Conservation (phyloP, 352 stramenopile species). For the Globisporangium sylvaticum region DNA sequence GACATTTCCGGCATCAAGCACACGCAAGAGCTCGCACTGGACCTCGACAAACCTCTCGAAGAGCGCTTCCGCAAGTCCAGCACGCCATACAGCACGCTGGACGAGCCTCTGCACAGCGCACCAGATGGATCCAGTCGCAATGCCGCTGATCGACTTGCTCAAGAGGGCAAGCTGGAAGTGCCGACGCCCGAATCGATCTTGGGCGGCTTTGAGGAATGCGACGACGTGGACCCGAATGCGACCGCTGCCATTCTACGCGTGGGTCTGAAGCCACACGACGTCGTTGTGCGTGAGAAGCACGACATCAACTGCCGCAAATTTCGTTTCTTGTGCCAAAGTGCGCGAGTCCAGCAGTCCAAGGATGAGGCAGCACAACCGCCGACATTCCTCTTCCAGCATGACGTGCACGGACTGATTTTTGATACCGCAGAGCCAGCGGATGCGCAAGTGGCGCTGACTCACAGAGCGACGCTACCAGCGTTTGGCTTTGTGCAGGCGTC, state of each 20-base stretch:
- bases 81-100: slow-evolving; percentile 69
- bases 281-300: slow-evolving; percentile 37
- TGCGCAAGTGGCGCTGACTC: slow-evolving; percentile 29
- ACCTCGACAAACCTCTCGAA: slow-evolving; percentile 46
- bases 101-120: slow-evolving; percentile 46
- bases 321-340: slow-evolving; percentile 49
- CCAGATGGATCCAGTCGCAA: slow-evolving; percentile 25
- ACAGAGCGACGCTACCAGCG: slow-evolving; percentile 58
- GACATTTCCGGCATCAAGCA: slow-evolving; percentile 59
- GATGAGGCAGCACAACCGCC: not conserved
- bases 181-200: slow-evolving; percentile 76
- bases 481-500: slow-evolving; percentile 86
- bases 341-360: slow-evolving; percentile 9
- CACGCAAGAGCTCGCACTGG: slow-evolving; percentile 41
- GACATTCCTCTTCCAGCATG: slow-evolving; percentile 75
- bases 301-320: slow-evolving; percentile 70
- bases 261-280: slow-evolving; percentile 21
- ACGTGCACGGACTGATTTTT: slow-evolving; percentile 79
- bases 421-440: slow-evolving; percentile 6
- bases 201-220: slow-evolving; percentile 76
- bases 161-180: slow-evolving; percentile 50
- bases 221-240: slow-evolving; percentile 70
- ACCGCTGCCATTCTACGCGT: slow-evolving; percentile 54
- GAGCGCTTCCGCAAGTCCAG: slow-evolving; percentile 80
- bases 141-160: slow-evolving; percentile 7